These are phyloP conservation scores for Trichoderma breve DNA, from an alignment of 2,329 filamentous ascomycete genomes.

Conservation along the genomic window DNA sequence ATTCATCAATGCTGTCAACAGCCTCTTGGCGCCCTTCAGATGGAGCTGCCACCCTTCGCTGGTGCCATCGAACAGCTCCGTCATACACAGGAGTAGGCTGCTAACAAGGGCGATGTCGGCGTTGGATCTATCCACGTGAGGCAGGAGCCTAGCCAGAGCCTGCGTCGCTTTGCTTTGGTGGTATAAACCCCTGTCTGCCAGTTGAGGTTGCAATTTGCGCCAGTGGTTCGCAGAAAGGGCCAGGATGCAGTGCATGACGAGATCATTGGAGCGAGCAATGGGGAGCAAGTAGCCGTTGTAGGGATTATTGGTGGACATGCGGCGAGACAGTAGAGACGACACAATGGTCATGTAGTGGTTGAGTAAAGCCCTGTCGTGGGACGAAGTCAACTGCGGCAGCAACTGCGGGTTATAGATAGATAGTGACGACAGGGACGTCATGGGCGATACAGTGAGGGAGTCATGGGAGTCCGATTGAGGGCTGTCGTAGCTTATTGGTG, in stretches of 20 bases:
- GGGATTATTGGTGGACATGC: conserved; percentile 30
- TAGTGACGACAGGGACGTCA: conserved; percentile 24
- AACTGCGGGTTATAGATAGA: conserved; percentile 32
- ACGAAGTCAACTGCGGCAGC: conserved; percentile 31
- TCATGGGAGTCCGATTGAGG: conserved; percentile 26
- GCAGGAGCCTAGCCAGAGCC: conserved; percentile 33
- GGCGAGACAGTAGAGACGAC: conserved; percentile 34
- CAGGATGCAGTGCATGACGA: conserved; percentile 35
- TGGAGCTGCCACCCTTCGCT: conserved; percentile 44
- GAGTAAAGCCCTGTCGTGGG: conserved; percentile 34
- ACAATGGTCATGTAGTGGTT: conserved; percentile 38
- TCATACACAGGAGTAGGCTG: conserved; percentile 42
- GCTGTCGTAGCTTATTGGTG: conserved; percentile 28
- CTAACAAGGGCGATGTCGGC: conserved; percentile 39
- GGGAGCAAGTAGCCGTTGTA: conserved; percentile 35
- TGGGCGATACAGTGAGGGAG: conserved; percentile 10
- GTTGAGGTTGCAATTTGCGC: conserved; percentile 33
- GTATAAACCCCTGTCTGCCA: conserved; percentile 31
- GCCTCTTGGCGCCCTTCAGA: conserved; percentile 41
- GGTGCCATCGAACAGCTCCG: conserved; percentile 43
- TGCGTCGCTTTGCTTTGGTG: conserved; percentile 36
- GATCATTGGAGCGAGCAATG: conserved; percentile 34
- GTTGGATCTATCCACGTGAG: conserved; percentile 34
- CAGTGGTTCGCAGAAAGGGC: conserved; percentile 37
- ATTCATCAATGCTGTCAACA: conserved; percentile 35